Evolutionary conservation across 1,284 basidiomycete genomes (phyloP).

Genomic region (Chalciporus sp.): DNA sequence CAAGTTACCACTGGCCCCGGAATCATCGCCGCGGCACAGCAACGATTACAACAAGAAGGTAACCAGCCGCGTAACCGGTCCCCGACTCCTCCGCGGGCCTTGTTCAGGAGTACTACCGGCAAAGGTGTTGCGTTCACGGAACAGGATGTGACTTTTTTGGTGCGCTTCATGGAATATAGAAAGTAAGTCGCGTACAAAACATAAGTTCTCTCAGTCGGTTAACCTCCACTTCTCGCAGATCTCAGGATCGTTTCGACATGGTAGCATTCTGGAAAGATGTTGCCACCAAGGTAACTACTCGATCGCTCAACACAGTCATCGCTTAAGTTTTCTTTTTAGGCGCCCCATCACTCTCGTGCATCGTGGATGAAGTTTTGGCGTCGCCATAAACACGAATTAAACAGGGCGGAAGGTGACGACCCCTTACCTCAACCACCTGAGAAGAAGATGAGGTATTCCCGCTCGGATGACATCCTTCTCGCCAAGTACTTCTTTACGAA

Average conservation of each 20-base stretch:
- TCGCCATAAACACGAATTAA: conserved; percentile 78
- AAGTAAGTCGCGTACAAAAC: conserved; percentile 45
- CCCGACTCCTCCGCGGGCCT: conserved; percentile 73
- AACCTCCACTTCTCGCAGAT: conserved; percentile 35
- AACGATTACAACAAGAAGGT: conserved; percentile 42
- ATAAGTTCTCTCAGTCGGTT: neutral
- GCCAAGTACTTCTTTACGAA: conserved; percentile 70
- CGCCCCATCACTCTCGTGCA: conserved; percentile 82
- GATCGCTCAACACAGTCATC: neutral
- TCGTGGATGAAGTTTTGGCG: conserved; percentile 91
- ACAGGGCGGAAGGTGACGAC: conserved; percentile 60
- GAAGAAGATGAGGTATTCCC: conserved; percentile 83
- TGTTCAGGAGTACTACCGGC: conserved; percentile 80
- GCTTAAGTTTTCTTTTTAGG: conserved; percentile 42
- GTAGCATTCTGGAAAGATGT: conserved; percentile 85
- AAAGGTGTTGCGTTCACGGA: conserved; percentile 85
- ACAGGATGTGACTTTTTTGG: conserved; percentile 73
- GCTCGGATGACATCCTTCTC: conserved; percentile 72
- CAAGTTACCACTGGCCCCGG: conserved; percentile 42
- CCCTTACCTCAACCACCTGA: conserved; percentile 73
- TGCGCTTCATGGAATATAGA: conserved; percentile 73
- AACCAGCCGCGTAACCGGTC: conserved; percentile 55
- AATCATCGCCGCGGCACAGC: conserved; percentile 48
- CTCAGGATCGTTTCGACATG: conserved; percentile 74
- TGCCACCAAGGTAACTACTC: conserved; percentile 56